Evolutionary conservation across 2,329 filamentous ascomycete species (phyloP), one percentile per base, ranked within the genome.

Genomic region (Arthrinium phaeospermum): DNA sequence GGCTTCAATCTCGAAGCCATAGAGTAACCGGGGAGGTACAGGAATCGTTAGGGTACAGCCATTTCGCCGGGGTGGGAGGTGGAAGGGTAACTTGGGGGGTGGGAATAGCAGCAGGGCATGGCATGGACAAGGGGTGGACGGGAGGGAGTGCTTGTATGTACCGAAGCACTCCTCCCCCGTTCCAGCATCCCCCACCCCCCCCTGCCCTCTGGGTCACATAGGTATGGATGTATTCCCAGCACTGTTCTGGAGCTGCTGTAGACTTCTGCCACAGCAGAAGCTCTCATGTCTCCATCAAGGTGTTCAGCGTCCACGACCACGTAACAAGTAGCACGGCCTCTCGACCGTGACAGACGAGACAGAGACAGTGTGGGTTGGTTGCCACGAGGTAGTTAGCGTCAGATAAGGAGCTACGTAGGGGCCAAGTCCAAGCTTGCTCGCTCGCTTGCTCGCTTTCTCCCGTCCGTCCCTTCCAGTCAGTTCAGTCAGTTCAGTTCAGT

Each of bases 331-430:
- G 57, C 57, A 64, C 57, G 57, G 34, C 57, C 57, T 64, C 57
- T 64, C 34, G 34, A 64, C 57, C 22, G 34, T 64, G 34, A 64
- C 57, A 64, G 57, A 64, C 57, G 34, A 64, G 57, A 64, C 57
- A 64, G 57, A 64, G 57, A 64, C 57, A 64, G 57, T 64, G 57
- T 64, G 57, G 67, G 22, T 69, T 46, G 67, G 22, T 69, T 46
- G 30, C 71, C 71, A 71, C 71, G 71, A 71, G 71, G 71, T 45
- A 69, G 27, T 69, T 69, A 71, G 71, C 71, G 71, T 41, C 70
- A 45, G 34, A 67, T 71, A 68, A 22, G 57, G 22, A 64, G 34
- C 57, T 64, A 64, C 22, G 57, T 64, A 41, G 57, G 57, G 30
- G 57, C 57, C 34, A 64, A 64, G 57, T 64, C 57, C 57, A 41